Evolutionary conservation across 768 basidiomycete genomes (phyloP).

Genomic region (Mycena olivaceomarginata): DNA sequence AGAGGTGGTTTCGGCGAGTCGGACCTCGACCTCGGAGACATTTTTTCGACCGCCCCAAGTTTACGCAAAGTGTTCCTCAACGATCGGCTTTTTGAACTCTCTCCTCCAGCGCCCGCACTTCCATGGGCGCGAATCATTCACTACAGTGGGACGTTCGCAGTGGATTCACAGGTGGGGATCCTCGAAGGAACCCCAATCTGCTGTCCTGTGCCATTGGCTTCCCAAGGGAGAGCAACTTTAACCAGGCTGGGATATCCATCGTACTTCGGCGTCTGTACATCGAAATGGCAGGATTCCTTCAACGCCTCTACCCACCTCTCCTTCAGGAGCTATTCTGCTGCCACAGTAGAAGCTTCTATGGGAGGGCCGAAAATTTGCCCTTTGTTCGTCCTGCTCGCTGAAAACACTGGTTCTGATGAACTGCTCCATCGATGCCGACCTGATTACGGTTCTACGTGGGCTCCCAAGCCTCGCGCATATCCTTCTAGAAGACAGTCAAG

Average conservation of each 20-base stretch:
- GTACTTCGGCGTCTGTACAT: no score
- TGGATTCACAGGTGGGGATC: background rate
- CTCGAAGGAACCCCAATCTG: background rate
- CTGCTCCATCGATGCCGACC: background rate
- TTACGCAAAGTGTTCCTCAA: background rate
- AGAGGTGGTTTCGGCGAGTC: no score
- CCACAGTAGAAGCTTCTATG: no score
- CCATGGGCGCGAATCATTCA: background rate
- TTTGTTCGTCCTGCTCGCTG: background rate
- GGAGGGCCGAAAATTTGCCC: no score
- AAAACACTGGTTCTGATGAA: background rate
- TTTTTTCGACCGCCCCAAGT: background rate
- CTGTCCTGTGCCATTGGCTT: background rate
- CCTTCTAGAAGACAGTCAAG: background rate
- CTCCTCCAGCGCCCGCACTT: background rate
- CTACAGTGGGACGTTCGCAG: background rate
- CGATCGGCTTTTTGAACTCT: background rate
- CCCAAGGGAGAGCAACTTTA: no score
- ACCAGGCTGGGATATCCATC: no score
- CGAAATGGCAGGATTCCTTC: background rate
- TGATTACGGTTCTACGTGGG: background rate
- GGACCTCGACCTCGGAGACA: background rate
- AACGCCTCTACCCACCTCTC: background rate
- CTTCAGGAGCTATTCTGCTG: background rate
- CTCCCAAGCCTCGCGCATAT: background rate